phyloP scores from a whole-genome alignment of 2,329 filamentous ascomycete species.

The Cordyceps cicadae region DNA sequence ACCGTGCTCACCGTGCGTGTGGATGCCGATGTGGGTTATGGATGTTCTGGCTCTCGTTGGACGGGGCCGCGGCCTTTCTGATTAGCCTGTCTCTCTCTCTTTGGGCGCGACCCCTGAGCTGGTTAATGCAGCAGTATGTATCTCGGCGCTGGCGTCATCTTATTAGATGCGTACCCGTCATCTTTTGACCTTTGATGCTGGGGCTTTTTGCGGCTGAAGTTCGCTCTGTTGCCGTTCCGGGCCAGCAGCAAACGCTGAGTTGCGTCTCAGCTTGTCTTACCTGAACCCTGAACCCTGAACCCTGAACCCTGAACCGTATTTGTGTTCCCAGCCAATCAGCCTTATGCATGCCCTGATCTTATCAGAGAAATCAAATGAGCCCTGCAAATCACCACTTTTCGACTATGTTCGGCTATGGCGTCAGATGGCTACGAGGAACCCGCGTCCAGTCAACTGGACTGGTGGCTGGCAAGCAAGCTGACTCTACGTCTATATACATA shows the following conservation, averaged over 20 bases:
- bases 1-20: conserved; percentile 7
- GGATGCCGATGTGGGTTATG: background rate
- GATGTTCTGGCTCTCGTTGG: background rate
- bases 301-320: too few species aligned
- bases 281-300: too few species aligned
- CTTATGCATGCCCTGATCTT: background rate
- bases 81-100: background rate
- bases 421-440: background rate
- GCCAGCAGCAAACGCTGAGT: background rate
- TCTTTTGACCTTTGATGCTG: background rate
- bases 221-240: background rate
- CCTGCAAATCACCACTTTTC: background rate
- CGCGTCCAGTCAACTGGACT: background rate
- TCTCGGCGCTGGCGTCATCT: background rate
- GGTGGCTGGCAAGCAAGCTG: too few species aligned
- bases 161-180: background rate
- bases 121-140: background rate
- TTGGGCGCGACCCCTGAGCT: background rate
- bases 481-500: background rate
- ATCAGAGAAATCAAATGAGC: background rate
- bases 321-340: background rate
- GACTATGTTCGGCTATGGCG: background rate
- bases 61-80: background rate
- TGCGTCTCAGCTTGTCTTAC: background rate
- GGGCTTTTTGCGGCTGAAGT: background rate